These are phyloP conservation scores for Oryza australiensis DNA, from an alignment of 176 grass and related monocot species.

Conservation along the genomic window DNA sequence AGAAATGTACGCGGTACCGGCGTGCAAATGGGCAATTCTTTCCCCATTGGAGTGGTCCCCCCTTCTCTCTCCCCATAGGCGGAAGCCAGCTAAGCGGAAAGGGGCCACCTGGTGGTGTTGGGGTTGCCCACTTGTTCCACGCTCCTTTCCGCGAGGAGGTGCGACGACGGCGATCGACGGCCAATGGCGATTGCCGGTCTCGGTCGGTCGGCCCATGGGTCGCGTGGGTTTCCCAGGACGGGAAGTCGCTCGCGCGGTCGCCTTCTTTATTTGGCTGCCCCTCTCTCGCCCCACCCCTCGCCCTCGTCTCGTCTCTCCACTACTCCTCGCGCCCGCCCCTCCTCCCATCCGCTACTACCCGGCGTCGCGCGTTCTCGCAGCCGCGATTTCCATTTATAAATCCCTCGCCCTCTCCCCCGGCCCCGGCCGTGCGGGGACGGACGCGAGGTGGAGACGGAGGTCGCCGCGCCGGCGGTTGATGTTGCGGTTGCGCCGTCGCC, in stretches of 20 bases:
- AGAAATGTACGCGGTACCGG: too few relatives aligned
- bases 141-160: neutral
- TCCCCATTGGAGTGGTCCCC: too few relatives aligned
- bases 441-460: too few relatives aligned
- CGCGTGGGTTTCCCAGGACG: constrained; percentile 14
- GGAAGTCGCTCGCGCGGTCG: constrained; percentile 15
- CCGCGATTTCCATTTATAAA: constrained; percentile 7
- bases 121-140: neutral
- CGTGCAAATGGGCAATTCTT: too few relatives aligned
- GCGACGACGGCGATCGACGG: constrained; percentile 34
- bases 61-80: too few relatives aligned
- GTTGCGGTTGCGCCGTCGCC: too few relatives aligned
- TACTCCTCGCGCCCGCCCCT: neutral
- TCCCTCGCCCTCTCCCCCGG: too few relatives aligned
- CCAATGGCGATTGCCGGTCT: constrained; percentile 1
- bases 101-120: too few relatives aligned
- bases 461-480: too few relatives aligned
- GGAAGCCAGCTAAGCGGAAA: neutral
- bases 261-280: constrained; percentile 42
- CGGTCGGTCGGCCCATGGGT: neutral
- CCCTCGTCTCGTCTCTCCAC: neutral
- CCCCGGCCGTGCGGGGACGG: neutral
- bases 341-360: neutral
- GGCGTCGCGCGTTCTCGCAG: too few relatives aligned
- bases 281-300: neutral